Evolutionary conservation across 2,329 filamentous ascomycete species (phyloP).

Genomic region (Cercospora citrullina): DNA sequence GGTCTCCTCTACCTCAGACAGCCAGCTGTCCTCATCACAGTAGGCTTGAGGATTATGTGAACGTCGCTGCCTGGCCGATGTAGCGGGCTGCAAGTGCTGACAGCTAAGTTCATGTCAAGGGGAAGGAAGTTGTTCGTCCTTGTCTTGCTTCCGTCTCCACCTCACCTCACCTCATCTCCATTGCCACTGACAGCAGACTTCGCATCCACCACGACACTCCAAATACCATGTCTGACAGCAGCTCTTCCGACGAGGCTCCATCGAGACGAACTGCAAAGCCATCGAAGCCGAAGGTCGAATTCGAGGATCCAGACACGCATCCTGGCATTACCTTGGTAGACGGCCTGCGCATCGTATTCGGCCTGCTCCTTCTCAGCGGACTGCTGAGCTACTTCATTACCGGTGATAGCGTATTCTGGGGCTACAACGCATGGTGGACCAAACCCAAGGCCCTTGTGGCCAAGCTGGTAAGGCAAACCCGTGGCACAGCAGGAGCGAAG

Average conservation of each 20-base stretch:
- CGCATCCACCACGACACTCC: background rate
- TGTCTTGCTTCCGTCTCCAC: background rate
- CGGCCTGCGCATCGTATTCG: slow-evolving; percentile 38
- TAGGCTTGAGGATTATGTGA: background rate
- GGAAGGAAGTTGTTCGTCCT: background rate
- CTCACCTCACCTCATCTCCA: slow-evolving; percentile 2
- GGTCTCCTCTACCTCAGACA: background rate
- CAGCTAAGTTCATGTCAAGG: background rate
- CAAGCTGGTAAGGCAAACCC: slow-evolving; percentile 14
- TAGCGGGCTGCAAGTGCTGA: background rate
- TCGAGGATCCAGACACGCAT: slow-evolving; percentile 9
- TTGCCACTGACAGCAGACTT: background rate
- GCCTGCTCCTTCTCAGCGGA: slow-evolving; percentile 39
- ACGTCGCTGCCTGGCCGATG: background rate
- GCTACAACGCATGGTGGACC: slow-evolving; percentile 63
- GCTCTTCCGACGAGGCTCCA: background rate
- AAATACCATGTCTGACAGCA: background rate
- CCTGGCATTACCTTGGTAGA: slow-evolving; percentile 30
- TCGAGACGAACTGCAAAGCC: background rate
- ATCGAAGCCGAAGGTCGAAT: background rate
- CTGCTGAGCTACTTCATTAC: slow-evolving; percentile 44
- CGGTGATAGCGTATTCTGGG: slow-evolving; percentile 63
- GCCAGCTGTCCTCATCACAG: background rate
- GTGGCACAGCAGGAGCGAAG: background rate
- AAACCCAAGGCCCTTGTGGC: slow-evolving; percentile 47